Conservation (phyloP, 2,329 filamentous ascomycete genomes). For the Nemania serpens region DNA sequence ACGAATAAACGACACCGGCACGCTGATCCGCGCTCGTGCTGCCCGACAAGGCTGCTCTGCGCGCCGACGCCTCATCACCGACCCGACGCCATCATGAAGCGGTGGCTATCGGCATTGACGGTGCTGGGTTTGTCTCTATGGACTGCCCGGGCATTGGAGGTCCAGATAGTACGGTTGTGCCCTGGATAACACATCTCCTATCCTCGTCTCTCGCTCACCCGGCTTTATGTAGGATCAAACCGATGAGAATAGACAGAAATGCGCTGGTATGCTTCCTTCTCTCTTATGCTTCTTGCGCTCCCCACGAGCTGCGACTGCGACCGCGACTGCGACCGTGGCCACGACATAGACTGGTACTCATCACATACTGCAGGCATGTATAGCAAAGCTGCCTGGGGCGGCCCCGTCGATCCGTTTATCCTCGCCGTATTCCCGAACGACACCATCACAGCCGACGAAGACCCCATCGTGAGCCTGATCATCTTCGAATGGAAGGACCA, state of each 20-base stretch:
- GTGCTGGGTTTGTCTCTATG: constrained; percentile 59
- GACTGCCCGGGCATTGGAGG: constrained; percentile 61
- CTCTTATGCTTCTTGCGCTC: neutral
- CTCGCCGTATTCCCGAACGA: constrained; percentile 75
- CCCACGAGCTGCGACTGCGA: neutral
- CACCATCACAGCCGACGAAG: constrained; percentile 60
- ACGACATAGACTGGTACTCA: constrained; percentile 23
- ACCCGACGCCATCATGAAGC: constrained; percentile 54
- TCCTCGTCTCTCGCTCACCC: constrained; percentile 18
- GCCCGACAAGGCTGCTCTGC: constrained; percentile 38
- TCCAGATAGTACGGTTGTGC: constrained; percentile 56
- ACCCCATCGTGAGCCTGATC: constrained; percentile 80
- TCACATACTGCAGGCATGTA: constrained; percentile 75
- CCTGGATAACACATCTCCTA: constrained; percentile 3
- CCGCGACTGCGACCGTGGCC: too few relatives aligned
- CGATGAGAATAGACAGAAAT: constrained; percentile 79
- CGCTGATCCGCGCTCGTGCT: constrained; percentile 18
- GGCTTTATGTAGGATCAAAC: constrained; percentile 67
- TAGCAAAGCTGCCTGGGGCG: constrained; percentile 85
- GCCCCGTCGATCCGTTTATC: constrained; percentile 86
- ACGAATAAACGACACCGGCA: neutral
- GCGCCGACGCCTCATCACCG: constrained; percentile 32
- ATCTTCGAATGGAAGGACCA: constrained; percentile 96
- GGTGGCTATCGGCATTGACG: constrained; percentile 54
- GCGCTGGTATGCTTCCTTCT: constrained; percentile 57